phyloP scores from a whole-genome alignment of 805 yeast genomes.

The Suhomyces sp. region DNA sequence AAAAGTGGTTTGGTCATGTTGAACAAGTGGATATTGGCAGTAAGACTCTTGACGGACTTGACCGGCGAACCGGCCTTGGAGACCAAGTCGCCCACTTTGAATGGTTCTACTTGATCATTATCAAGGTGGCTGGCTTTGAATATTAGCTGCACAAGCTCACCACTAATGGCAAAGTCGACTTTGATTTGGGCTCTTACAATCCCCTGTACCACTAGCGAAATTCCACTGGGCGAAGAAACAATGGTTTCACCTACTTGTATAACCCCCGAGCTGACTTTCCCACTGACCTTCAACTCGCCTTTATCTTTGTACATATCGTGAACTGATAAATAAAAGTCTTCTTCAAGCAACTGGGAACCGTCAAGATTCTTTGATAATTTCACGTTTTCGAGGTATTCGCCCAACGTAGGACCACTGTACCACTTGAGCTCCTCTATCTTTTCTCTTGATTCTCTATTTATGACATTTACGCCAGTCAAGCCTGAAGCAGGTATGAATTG shows the following conservation, averaged over 20 bases:
- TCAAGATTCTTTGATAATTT: slow-evolving; percentile 15
- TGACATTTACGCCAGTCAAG: slow-evolving; percentile 62
- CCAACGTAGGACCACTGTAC: slow-evolving; percentile 47
- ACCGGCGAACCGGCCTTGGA: slow-evolving; percentile 25
- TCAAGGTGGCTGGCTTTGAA: slow-evolving; percentile 47
- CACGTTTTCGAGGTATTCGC: slow-evolving; percentile 39
- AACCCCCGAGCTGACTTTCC: slow-evolving; percentile 65
- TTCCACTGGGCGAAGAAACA: slow-evolving; percentile 51
- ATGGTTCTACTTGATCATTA: slow-evolving; percentile 50
- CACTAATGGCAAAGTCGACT: slow-evolving; percentile 57
- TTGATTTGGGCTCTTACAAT: slow-evolving; percentile 32
- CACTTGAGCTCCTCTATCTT: slow-evolving; percentile 36
- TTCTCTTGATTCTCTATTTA: slow-evolving; percentile 31
- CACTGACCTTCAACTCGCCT: slow-evolving; percentile 52
- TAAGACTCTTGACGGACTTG: slow-evolving; percentile 26
- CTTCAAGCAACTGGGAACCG: slow-evolving; percentile 21
- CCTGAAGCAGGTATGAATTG: slow-evolving; percentile 70
- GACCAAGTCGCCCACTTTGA: slow-evolving; percentile 59
- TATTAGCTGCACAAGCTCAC: slow-evolving; percentile 52
- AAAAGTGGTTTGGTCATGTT: slow-evolving; percentile 64
- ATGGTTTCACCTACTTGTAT: slow-evolving; percentile 71
- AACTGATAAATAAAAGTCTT: slow-evolving; percentile 56
- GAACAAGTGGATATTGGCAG: slow-evolving; percentile 31
- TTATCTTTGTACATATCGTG: slow-evolving; percentile 56
- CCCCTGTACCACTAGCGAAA: slow-evolving; percentile 42